phyloP scores from a whole-genome alignment of 371 early-diverging fungal genomes.

The Paraphysoderma sedebokerense region DNA sequence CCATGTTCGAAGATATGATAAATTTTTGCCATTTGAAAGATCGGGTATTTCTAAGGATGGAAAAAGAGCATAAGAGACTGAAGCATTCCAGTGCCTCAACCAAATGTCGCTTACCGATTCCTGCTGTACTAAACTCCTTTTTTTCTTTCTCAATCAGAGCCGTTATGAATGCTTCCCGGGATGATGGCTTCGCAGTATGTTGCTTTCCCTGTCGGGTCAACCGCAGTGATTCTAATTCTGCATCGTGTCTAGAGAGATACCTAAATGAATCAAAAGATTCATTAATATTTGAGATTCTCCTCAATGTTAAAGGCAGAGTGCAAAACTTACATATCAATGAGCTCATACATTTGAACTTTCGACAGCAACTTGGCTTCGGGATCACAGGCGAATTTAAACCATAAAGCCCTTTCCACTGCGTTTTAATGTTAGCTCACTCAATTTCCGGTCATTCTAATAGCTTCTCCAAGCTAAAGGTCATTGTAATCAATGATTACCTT shows the following conservation, averaged over 20 bases:
- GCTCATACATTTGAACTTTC: slow-evolving; percentile 14
- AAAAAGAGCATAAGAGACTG: not conserved
- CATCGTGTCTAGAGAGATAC: too few relatives aligned
- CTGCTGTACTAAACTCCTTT: slow-evolving; percentile 13
- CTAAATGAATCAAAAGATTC: too few relatives aligned
- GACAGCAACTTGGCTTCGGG: slow-evolving; percentile 12
- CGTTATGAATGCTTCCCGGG: slow-evolving; percentile 12
- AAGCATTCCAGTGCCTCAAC: not conserved
- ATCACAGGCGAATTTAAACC: slow-evolving; percentile 29
- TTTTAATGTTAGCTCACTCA: not conserved
- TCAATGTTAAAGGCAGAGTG: too few relatives aligned
- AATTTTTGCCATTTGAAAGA: slow-evolving; percentile 18
- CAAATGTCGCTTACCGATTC: slow-evolving; percentile 11
- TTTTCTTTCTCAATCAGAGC: slow-evolving; percentile 6
- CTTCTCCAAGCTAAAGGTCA: not conserved
- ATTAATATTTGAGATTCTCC: too few relatives aligned
- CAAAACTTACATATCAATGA: slow-evolving; percentile 9
- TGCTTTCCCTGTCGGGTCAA: slow-evolving; percentile 3
- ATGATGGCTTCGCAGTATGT: slow-evolving; percentile 2
- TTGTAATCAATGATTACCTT: not conserved
- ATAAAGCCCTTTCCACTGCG: slow-evolving; percentile 25
- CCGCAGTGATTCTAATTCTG: too few relatives aligned
- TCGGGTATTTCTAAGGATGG: slow-evolving; percentile 20
- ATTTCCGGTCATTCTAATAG: not conserved
- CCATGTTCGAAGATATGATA: slow-evolving; percentile 22